phyloP scores from a whole-genome alignment of 306 rosid genomes.

The Malus asiatica region DNA sequence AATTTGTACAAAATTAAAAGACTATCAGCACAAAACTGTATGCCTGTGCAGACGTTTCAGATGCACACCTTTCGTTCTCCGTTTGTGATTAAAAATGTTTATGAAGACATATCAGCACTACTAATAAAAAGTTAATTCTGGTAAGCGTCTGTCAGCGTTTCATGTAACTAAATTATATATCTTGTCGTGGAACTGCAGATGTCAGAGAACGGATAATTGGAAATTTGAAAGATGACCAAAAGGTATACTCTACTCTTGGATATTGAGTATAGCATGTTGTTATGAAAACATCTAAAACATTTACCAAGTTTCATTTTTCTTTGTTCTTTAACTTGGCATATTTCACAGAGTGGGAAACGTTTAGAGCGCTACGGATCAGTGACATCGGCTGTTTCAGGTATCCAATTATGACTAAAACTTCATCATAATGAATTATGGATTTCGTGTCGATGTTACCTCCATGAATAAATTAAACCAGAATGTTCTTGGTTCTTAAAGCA shows the following conservation, averaged over 20 bases:
- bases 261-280: background rate
- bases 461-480: background rate
- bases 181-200: slow-evolving; percentile 48
- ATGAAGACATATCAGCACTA: background rate
- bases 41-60: background rate
- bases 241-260: slow-evolving; percentile 43
- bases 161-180: background rate
- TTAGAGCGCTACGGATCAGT: slow-evolving; percentile 72
- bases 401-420: slow-evolving; percentile 4
- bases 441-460: background rate
- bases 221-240: slow-evolving; percentile 64
- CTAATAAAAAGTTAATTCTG: background rate
- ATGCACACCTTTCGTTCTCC: background rate
- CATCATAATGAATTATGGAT: background rate
- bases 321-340: slow-evolving; percentile 11
- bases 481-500: too few species aligned
- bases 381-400: slow-evolving; percentile 78
- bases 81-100: background rate
- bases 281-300: background rate
- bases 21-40: background rate
- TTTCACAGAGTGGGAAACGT: slow-evolving; percentile 53
- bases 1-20: background rate
- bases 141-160: background rate
- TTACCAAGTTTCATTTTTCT: background rate
- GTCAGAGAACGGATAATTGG: slow-evolving; percentile 78